Base-by-base conservation (phyloP, 2,329 filamentous ascomycete species). In the Scopulariopsis brevicaulis region DNA sequence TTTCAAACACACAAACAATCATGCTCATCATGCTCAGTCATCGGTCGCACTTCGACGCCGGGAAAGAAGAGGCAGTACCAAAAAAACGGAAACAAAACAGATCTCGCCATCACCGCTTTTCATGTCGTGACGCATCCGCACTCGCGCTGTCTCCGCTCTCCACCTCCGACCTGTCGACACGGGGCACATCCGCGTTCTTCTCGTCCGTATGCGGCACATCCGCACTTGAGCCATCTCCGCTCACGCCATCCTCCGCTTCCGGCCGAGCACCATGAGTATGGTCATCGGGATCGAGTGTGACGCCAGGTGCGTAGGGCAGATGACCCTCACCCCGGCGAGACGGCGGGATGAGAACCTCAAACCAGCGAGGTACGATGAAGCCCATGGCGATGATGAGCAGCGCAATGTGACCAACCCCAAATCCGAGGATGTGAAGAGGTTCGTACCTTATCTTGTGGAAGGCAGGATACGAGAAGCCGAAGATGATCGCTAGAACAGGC, bases 301-400 rank as follows among this genome's bases (percentile, higher is more conserved):
- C 51, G 4, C 56, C 56, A 35, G 64, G 60, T 1, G 61, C 66
- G 46, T 64, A 65, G 20, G 63, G 57, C 14, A 67, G 62, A 58
- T 67, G 73, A 10, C 78, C 79, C 57, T 83, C 79, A 8, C 67
- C 66, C 0, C 72, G 69, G 1, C 80, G 73, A 2, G 70, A 63
- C 0, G 70, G 63, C 0, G 80, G 79, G 37, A 83, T 75, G 37
- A 83, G 74, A 4, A 74, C 66, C 62, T 80, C 72, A 62, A 77
- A 81, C 67, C 79, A 83, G 11, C 77, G 71, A 2, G 81, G 81
- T 34, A 80, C 65, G 5, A 81, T 67, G 48, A 80, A 73, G 6
- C 78, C 79, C 1, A 74, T 56, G 1, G 76, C 65, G 34, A 82
- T 73, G 11, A 76, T 63, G 0, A 81, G 50, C 46, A 83, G 65